Evolutionary conservation across 768 basidiomycete species (phyloP).

Genomic region (Mycena rebaudengoi): DNA sequence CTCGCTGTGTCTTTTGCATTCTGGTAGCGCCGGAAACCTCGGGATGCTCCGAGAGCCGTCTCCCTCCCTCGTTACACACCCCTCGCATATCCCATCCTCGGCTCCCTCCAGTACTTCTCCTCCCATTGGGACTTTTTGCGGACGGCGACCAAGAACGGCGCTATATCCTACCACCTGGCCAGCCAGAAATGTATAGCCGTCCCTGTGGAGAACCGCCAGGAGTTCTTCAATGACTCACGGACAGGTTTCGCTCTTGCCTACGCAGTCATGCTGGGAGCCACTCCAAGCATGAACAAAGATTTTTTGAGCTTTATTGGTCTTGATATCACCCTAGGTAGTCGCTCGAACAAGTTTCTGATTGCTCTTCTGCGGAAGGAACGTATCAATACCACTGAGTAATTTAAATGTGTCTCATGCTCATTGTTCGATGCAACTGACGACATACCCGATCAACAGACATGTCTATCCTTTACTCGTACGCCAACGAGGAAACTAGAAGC

Average conservation of each 20-base stretch:
- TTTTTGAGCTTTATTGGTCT: neutral
- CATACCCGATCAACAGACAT: too few relatives aligned
- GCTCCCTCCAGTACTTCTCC: conserved; percentile 14
- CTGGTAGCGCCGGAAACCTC: neutral
- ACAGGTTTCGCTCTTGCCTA: neutral
- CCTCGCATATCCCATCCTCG: conserved; percentile 4
- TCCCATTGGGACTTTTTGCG: conserved; percentile 12
- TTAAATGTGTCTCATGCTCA: too few relatives aligned
- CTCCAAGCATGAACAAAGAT: conserved; percentile 11
- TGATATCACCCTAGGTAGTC: conserved; percentile 6
- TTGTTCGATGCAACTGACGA: too few relatives aligned
- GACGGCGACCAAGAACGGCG: neutral
- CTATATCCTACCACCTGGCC: conserved; percentile 4
- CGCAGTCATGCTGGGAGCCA: conserved; percentile 6
- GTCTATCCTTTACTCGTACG: neutral
- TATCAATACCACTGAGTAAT: neutral
- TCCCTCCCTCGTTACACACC: neutral
- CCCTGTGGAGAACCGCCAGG: neutral
- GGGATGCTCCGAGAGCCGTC: neutral
- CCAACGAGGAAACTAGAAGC: neutral
- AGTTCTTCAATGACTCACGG: conserved; percentile 6
- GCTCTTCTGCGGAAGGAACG: conserved; percentile 8
- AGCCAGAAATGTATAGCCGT: conserved; percentile 5
- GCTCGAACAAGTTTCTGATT: conserved; percentile 6
- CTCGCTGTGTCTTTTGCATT: neutral